Evolutionary conservation across 169 alveolate species (phyloP).

Genomic region (Theileria orientalis): DNA sequence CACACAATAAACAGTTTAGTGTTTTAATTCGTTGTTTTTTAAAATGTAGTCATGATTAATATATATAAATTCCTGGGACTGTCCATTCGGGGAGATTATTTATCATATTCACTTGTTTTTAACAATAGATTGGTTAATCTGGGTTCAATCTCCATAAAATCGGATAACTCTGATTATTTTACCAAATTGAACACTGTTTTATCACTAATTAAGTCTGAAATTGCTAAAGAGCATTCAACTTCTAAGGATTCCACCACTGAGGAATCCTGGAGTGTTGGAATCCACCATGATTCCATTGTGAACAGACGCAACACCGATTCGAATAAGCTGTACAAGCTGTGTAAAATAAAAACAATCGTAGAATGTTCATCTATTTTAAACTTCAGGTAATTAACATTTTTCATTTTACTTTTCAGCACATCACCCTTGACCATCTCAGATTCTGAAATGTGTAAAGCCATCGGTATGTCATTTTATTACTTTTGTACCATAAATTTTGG

Average conservation of each 20-base stretch:
- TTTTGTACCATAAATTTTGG: too few relatives aligned
- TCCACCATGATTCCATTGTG: conserved; percentile 18
- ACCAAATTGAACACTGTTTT: conserved; percentile 24
- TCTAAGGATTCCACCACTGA: conserved; percentile 3
- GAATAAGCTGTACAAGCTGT: conserved; percentile 28
- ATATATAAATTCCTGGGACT: conserved; percentile 50
- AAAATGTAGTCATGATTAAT: not conserved
- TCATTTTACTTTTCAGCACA: not conserved
- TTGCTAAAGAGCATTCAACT: not conserved
- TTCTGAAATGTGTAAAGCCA: conserved; percentile 36
- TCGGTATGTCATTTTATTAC: conserved; percentile 17
- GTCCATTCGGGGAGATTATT: conserved; percentile 27
- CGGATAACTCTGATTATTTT: conserved; percentile 23
- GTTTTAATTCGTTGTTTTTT: not conserved
- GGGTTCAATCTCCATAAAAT: conserved; percentile 37
- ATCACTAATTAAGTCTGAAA: conserved; percentile 27
- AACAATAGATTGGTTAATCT: conserved; percentile 33
- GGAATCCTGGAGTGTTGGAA: conserved; percentile 31
- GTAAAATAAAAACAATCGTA: conserved; percentile 58
- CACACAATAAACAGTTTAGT: conserved; percentile 2
- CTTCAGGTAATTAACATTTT: conserved; percentile 26
- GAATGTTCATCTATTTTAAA: conserved; percentile 46
- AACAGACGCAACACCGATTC: conserved; percentile 21
- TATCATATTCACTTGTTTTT: conserved; percentile 49
- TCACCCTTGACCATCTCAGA: conserved; percentile 5